Evolutionary conservation across 768 basidiomycete genomes (phyloP).

Genomic region (Leccinum disarticulatum): DNA sequence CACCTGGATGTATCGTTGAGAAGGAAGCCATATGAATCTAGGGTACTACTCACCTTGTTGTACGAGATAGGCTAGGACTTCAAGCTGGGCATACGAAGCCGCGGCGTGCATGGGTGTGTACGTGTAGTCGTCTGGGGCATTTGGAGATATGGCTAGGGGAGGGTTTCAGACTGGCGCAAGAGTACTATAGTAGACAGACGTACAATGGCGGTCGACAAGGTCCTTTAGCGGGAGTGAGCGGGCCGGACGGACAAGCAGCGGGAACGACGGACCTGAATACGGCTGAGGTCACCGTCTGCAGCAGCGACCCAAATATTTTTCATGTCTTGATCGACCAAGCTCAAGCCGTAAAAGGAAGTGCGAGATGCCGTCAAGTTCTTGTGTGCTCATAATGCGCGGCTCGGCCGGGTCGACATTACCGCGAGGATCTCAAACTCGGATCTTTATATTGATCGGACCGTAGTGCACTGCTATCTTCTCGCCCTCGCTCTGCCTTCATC

Average conservation of each 20-base stretch:
- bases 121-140: constrained; percentile 65
- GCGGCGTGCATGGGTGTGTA: constrained; percentile 95
- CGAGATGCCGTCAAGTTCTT: background rate
- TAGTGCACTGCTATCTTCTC: background rate
- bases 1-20: constrained; percentile 47
- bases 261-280: constrained; percentile 58
- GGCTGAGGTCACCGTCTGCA: constrained; percentile 81
- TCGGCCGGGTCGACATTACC: background rate
- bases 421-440: constrained; percentile 27
- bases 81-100: constrained; percentile 84
- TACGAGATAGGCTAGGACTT: constrained; percentile 76
- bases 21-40: constrained; percentile 1
- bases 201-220: constrained; percentile 59
- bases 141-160: constrained; percentile 58
- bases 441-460: constrained; percentile 29
- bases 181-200: constrained; percentile 24
- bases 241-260: background rate
- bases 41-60: constrained; percentile 52
- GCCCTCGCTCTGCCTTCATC: background rate
- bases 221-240: constrained; percentile 38
- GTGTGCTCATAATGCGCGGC: background rate
- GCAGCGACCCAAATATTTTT: constrained; percentile 93
- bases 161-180: constrained; percentile 29
- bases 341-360: background rate
- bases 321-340: background rate